Percentiles rank a stretch among this genome's conserved stretches.
phyloP scores from a whole-genome alignment of 2,329 filamentous ascomycete genomes.

The Dactylellina sp. region DNA sequence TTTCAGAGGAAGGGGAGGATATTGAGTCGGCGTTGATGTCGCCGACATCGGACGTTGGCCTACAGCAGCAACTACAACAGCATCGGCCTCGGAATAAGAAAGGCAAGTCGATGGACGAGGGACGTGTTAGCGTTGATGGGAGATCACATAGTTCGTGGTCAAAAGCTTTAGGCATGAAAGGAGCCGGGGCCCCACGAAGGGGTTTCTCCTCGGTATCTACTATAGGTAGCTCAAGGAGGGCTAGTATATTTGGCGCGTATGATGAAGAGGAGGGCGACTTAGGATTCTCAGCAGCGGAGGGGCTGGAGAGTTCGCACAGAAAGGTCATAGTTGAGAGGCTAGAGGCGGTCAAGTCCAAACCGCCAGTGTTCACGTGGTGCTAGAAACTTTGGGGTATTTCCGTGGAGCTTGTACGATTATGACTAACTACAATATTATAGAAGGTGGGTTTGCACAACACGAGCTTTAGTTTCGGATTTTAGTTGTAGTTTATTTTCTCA shows the following conservation, averaged over 20 bases:
- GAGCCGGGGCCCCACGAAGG: constrained; percentile 50
- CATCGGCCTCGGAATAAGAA: constrained; percentile 26
- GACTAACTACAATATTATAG: constrained; percentile 16
- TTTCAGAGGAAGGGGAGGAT: constrained; percentile 26
- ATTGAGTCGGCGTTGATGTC: constrained; percentile 27
- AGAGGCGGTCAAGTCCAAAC: constrained; percentile 93
- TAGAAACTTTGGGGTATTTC: constrained; percentile 63
- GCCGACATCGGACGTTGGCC: constrained; percentile 32
- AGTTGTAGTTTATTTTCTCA: not conserved
- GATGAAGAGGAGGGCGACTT: constrained; percentile 91
- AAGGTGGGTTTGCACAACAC: constrained; percentile 22
- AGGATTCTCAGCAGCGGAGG: constrained; percentile 92
- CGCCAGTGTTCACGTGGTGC: constrained; percentile 98
- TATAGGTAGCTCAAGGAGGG: constrained; percentile 25
- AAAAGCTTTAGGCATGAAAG: constrained; percentile 57
- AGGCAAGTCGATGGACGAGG: constrained; percentile 37
- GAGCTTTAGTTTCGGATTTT: not conserved
- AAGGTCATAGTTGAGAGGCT: constrained; percentile 97
- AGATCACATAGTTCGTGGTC: constrained; percentile 56
- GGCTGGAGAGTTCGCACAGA: constrained; percentile 88
- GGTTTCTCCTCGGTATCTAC: constrained; percentile 38
- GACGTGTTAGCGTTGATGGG: constrained; percentile 53
- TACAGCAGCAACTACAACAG: constrained; percentile 14
- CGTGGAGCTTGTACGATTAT: constrained; percentile 39
- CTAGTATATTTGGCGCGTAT: constrained; percentile 64